Evolutionary conservation across 2,329 filamentous ascomycete genomes (phyloP).

Genomic region (Neospermospora avenae): DNA sequence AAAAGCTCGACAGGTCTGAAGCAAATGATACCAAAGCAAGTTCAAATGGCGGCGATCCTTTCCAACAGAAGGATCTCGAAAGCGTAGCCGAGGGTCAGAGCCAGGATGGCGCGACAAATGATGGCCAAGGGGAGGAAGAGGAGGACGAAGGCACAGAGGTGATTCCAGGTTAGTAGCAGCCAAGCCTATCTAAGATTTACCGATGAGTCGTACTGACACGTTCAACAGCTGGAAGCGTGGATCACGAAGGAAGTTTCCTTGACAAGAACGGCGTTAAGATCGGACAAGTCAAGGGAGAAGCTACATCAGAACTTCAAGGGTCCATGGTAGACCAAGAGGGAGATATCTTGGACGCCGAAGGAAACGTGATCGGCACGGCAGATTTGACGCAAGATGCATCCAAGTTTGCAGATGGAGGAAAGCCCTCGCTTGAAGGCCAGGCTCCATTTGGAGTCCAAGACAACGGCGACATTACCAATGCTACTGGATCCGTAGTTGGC

Average conservation of each 20-base stretch:
- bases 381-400: slow-evolving; percentile 10
- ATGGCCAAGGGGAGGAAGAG: slow-evolving; percentile 15
- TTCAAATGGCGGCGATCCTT: neutral
- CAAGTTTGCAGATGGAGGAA: slow-evolving; percentile 35
- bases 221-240: slow-evolving; percentile 31
- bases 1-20: neutral
- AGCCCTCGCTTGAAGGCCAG: slow-evolving; percentile 52
- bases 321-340: slow-evolving; percentile 50
- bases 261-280: slow-evolving; percentile 51
- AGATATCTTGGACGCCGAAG: slow-evolving; percentile 54
- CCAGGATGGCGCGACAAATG: neutral
- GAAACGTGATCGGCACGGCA: slow-evolving; percentile 42
- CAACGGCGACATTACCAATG: slow-evolving; percentile 53
- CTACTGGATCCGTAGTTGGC: slow-evolving; percentile 51
- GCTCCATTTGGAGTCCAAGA: slow-evolving; percentile 44
- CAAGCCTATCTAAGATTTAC: too few relatives aligned
- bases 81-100: slow-evolving; percentile 1
- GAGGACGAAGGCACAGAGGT: slow-evolving; percentile 19
- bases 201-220: neutral
- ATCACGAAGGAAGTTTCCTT: slow-evolving; percentile 52
- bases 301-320: slow-evolving; percentile 53
- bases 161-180: neutral
- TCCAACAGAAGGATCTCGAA: slow-evolving; percentile 1
- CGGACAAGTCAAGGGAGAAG: slow-evolving; percentile 60
- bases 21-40: slow-evolving; percentile 1